A percentile compares a stretch with the other conserved stretches of the same genome.
phyloP scores from a whole-genome alignment of 2,329 filamentous ascomycete genomes.

The Ascochyta viciae-villosae region DNA sequence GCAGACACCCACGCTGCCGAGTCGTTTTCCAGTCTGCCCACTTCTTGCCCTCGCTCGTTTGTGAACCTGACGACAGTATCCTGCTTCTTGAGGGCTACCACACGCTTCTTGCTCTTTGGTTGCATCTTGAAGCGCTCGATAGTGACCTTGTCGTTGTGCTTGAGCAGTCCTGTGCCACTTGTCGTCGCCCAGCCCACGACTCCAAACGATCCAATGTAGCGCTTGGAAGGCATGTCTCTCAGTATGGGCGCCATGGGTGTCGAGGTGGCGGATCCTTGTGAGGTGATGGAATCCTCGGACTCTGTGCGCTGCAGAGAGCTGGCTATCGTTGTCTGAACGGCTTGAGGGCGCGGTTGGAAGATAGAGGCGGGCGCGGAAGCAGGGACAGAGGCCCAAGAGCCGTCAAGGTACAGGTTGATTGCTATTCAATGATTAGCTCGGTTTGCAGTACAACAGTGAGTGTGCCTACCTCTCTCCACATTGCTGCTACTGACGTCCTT shows the following conservation, averaged over 20 bases:
- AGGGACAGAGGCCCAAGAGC: slow-evolving; percentile 61
- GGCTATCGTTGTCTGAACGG: slow-evolving; percentile 33
- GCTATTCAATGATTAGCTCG: slow-evolving; percentile 47
- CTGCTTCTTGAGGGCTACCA: slow-evolving; percentile 68
- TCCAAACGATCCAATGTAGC: slow-evolving; percentile 92
- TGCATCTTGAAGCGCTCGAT: slow-evolving; percentile 87
- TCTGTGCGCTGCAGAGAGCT: slow-evolving; percentile 35
- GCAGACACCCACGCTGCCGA: slow-evolving; percentile 91
- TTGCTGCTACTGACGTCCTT: slow-evolving; percentile 59
- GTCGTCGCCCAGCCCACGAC: slow-evolving; percentile 90
- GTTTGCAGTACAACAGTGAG: neutral
- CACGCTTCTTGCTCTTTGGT: slow-evolving; percentile 54
- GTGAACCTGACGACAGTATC: slow-evolving; percentile 95
- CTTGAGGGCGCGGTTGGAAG: slow-evolving; percentile 25
- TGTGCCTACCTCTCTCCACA: slow-evolving; percentile 57
- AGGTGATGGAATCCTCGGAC: slow-evolving; percentile 31
- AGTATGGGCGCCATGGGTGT: slow-evolving; percentile 29
- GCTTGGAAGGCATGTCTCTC: slow-evolving; percentile 59
- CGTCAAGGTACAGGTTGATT: slow-evolving; percentile 70
- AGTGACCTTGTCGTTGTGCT: slow-evolving; percentile 80
- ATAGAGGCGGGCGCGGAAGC: slow-evolving; percentile 19
- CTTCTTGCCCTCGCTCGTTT: slow-evolving; percentile 76
- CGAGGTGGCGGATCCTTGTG: slow-evolving; percentile 28
- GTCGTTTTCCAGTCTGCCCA: slow-evolving; percentile 87
- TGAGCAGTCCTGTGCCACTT: slow-evolving; percentile 77